Percentiles rank a stretch among this genome's conserved stretches.
These are phyloP conservation scores for Gossypium ekmanianum DNA, from an alignment of 345 rosid species.

Conservation along the genomic window DNA sequence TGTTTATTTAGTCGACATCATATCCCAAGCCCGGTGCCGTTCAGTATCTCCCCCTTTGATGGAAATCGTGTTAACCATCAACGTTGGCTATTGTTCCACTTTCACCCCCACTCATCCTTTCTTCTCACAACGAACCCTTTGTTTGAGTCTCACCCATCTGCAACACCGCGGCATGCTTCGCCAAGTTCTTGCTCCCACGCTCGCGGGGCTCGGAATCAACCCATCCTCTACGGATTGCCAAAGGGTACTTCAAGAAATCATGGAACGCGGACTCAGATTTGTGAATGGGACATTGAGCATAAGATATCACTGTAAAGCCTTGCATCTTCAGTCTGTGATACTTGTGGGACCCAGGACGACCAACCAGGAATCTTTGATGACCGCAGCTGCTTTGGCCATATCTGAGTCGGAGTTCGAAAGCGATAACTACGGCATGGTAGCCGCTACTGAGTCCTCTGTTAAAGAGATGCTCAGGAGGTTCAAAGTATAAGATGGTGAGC, in stretches of 20 bases:
- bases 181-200: neutral
- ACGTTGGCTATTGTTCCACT: neutral
- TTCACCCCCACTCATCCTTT: neutral
- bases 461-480: neutral
- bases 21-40: neutral
- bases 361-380: neutral
- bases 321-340: neutral
- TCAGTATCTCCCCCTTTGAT: neutral
- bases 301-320: neutral
- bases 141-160: neutral
- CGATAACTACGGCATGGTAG: neutral
- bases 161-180: neutral
- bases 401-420: neutral
- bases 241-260: neutral
- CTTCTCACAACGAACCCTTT: neutral
- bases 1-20: too few species aligned
- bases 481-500: neutral
- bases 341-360: neutral
- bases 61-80: neutral
- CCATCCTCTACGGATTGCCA: neutral
- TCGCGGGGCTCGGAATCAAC: neutral
- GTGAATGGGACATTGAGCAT: neutral
- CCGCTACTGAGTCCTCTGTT: neutral
- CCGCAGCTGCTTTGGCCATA: neutral
- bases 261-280: neutral